Percentiles rank a stretch among this genome's conserved stretches.
Evolutionary conservation across 192 early-diverging fungal genomes (phyloP).

Genomic region (Podila horticola): DNA sequence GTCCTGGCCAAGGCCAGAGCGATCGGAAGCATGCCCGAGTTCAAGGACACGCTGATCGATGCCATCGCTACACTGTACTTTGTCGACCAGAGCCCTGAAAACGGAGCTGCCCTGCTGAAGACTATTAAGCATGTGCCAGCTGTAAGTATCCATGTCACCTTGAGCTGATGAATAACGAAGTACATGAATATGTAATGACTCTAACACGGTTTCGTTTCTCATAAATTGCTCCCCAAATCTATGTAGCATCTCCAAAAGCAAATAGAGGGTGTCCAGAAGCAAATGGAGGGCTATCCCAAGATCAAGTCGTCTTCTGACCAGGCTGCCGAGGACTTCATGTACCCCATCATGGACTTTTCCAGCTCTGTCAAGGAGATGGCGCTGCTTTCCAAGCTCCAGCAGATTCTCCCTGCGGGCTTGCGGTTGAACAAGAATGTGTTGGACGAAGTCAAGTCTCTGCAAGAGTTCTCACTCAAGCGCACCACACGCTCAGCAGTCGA

Average conservation of each 20-base stretch:
- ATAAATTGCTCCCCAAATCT: not conserved
- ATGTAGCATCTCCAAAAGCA: slow-evolving; percentile 50
- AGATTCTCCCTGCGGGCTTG: slow-evolving; percentile 18
- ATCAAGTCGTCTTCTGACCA: slow-evolving; percentile 31
- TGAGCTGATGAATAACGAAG: not conserved
- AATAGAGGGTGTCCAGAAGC: slow-evolving; percentile 51
- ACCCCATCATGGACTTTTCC: slow-evolving; percentile 57
- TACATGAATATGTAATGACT: not conserved
- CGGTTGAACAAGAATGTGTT: slow-evolving; percentile 29
- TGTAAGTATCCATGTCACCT: slow-evolving; percentile 41
- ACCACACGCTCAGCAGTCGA: slow-evolving; percentile 66
- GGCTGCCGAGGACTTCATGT: slow-evolving; percentile 32
- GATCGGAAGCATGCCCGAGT: slow-evolving; percentile 52
- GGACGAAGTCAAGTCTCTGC: slow-evolving; percentile 46
- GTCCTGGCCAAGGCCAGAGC: slow-evolving; percentile 42
- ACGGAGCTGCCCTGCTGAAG: slow-evolving; percentile 52
- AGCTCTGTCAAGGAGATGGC: slow-evolving; percentile 63
- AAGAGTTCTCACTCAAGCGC: slow-evolving; percentile 56
- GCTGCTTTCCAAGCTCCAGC: slow-evolving; percentile 53
- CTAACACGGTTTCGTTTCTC: slow-evolving; percentile 18
- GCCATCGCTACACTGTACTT: slow-evolving; percentile 76
- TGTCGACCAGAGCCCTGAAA: slow-evolving; percentile 64
- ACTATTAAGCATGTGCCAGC: slow-evolving; percentile 62
- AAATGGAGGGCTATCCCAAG: slow-evolving; percentile 44
- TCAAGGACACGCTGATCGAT: slow-evolving; percentile 73